These are phyloP conservation scores for Endothia cerciana DNA, from an alignment of 2,329 filamentous ascomycete species.

Conservation along the genomic window DNA sequence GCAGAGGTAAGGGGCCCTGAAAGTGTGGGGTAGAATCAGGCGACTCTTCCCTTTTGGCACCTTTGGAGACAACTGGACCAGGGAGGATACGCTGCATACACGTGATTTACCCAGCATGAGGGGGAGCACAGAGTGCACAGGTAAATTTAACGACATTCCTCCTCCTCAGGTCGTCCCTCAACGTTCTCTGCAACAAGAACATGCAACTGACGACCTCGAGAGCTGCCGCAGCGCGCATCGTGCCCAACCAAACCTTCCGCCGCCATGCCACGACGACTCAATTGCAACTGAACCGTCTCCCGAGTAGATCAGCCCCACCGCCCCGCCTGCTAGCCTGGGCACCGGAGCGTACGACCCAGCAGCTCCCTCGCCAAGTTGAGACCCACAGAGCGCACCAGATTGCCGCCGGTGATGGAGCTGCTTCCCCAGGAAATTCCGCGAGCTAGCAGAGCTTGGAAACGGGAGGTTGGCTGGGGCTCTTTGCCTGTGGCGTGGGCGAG, in stretches of 20 bases:
- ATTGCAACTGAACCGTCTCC: not conserved
- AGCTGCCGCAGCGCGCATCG: not conserved
- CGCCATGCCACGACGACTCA: not conserved
- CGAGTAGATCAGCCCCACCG: conserved; percentile 6
- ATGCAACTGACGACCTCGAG: not conserved
- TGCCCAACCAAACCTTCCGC: too few species aligned
- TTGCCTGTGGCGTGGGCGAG: not conserved
- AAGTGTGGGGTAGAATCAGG: conserved; percentile 29
- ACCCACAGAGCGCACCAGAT: conserved; percentile 23
- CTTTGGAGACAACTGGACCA: not conserved
- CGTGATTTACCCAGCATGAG: conserved; percentile 23
- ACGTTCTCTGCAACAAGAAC: not conserved
- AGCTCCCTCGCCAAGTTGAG: conserved; percentile 2
- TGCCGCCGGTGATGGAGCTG: conserved; percentile 26
- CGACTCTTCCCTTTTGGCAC: conserved; percentile 15
- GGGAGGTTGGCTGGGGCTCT: not conserved
- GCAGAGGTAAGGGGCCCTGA: not conserved
- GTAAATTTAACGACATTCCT: conserved; percentile 27
- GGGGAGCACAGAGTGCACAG: conserved; percentile 20
- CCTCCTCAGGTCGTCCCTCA: conserved; percentile 9
- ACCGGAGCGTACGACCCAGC: not conserved
- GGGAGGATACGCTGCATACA: conserved; percentile 9
- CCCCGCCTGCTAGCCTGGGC: conserved; percentile 5
- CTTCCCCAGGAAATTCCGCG: conserved; percentile 29
- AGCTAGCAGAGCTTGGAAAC: conserved; percentile 13